phyloP scores from a whole-genome alignment of 345 rosid genomes.

The Trapa incisa region DNA sequence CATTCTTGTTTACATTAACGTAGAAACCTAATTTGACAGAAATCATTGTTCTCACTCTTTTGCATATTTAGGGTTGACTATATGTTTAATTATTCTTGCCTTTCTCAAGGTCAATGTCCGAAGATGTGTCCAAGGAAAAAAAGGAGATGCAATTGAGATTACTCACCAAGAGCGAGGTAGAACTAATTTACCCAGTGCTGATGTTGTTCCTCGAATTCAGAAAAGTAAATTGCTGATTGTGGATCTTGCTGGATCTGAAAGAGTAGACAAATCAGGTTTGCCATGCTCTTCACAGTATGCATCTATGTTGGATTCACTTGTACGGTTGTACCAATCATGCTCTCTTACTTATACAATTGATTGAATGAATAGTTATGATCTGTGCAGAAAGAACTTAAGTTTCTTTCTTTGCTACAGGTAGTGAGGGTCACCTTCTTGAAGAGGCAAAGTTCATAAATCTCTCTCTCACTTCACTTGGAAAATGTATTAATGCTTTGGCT shows the following conservation, averaged over 20 bases:
- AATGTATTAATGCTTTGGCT: constrained; percentile 94
- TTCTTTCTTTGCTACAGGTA: constrained; percentile 37
- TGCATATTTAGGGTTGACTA: not conserved
- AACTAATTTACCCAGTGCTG: constrained; percentile 26
- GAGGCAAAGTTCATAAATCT: constrained; percentile 95
- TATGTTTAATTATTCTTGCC: not conserved
- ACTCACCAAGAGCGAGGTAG: constrained; percentile 14
- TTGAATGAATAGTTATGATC: not conserved
- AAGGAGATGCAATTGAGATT: constrained; percentile 30
- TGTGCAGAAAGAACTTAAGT: not conserved
- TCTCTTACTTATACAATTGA: not conserved
- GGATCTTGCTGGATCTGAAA: constrained; percentile 98
- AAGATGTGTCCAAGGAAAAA: constrained; percentile 38
- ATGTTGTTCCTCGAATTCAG: constrained; percentile 45
- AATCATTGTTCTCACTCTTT: not conserved
- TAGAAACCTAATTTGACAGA: not conserved
- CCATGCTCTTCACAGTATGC: not conserved
- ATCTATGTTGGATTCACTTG: not conserved
- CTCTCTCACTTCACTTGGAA: constrained; percentile 82
- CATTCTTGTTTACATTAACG: not conserved
- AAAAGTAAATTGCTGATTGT: constrained; percentile 88
- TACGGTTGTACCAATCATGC: not conserved
- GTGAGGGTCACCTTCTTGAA: constrained; percentile 76
- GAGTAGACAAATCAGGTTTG: constrained; percentile 85
- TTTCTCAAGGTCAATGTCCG: constrained; percentile 52